A percentile compares a stretch with the other conserved stretches of the same genome.
phyloP scores from a whole-genome alignment of 2,329 filamentous ascomycete genomes.

The Ceratocystis huliohia region DNA sequence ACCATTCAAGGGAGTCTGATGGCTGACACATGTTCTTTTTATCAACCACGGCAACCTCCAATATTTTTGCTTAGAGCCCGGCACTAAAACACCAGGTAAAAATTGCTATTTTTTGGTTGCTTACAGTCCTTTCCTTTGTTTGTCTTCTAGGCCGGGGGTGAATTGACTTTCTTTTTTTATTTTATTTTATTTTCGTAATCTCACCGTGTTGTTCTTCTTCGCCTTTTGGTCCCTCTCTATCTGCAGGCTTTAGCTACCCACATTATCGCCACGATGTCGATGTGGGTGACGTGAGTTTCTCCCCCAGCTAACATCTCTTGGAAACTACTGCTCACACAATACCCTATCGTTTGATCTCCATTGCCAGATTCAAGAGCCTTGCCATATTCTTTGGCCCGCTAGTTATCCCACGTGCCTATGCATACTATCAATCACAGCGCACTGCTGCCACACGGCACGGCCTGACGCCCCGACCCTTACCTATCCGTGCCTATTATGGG shows the following conservation, averaged over 20 bases:
- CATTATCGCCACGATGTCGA: constrained; percentile 16
- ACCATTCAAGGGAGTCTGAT: neutral
- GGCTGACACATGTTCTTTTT: constrained; percentile 10
- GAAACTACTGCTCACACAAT: neutral
- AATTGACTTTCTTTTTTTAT: neutral
- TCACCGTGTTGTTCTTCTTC: neutral
- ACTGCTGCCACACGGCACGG: constrained; percentile 33
- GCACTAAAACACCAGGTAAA: neutral
- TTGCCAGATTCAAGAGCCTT: constrained; percentile 40
- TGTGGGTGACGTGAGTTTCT: constrained; percentile 19
- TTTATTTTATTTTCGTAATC: too few species aligned
- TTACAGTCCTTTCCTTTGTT: neutral
- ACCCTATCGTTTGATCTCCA: neutral
- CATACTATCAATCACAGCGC: constrained; percentile 48
- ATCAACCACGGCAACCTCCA: neutral
- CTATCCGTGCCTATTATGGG: constrained; percentile 41
- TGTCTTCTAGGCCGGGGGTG: neutral
- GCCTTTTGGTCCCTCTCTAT: neutral
- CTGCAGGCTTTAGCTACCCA: constrained; percentile 3
- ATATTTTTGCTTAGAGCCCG: neutral
- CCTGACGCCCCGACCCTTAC: constrained; percentile 39
- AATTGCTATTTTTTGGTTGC: neutral
- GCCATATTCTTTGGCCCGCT: constrained; percentile 56
- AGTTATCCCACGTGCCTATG: constrained; percentile 52
- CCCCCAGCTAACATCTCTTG: neutral